phyloP scores from a whole-genome alignment of 2,329 filamentous ascomycete species.

The Colletotrichum gloeosporioides region DNA sequence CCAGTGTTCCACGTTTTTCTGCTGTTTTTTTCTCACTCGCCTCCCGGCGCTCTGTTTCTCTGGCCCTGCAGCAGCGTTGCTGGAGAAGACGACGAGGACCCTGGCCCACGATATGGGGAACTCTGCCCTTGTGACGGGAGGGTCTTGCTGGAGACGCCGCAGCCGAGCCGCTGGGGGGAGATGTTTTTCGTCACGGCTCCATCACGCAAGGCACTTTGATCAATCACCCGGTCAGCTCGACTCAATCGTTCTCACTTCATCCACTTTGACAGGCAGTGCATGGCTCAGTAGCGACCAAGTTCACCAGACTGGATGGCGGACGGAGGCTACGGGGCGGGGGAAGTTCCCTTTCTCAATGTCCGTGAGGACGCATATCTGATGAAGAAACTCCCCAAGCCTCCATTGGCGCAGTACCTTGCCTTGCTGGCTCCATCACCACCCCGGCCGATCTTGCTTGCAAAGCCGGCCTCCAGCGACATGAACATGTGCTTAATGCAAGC shows the following conservation, averaged over 20 bases:
- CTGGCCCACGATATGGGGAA: neutral
- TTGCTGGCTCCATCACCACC: neutral
- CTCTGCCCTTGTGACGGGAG: neutral
- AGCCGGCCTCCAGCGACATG: neutral
- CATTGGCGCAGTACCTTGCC: neutral
- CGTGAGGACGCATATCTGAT: neutral
- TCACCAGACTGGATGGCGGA: neutral
- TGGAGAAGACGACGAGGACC: neutral
- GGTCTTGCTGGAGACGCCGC: neutral
- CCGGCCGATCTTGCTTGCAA: neutral
- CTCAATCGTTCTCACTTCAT: neutral
- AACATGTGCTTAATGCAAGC: slow-evolving; percentile 10
- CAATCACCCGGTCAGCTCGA: slow-evolving; percentile 8
- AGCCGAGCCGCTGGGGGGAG: neutral
- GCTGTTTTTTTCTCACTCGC: neutral
- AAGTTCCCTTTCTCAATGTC: neutral
- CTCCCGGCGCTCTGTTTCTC: neutral
- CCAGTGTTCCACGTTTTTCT: slow-evolving; percentile 3
- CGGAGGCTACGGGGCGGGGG: neutral
- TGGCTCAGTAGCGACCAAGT: neutral
- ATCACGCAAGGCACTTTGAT: slow-evolving; percentile 1
- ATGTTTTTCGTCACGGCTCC: neutral
- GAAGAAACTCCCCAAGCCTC: neutral
- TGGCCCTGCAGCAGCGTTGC: neutral
- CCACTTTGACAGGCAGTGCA: neutral